Base-by-base conservation (phyloP, 192 early-diverging fungal species). In the Gaertneriomyces semiglobifer region DNA sequence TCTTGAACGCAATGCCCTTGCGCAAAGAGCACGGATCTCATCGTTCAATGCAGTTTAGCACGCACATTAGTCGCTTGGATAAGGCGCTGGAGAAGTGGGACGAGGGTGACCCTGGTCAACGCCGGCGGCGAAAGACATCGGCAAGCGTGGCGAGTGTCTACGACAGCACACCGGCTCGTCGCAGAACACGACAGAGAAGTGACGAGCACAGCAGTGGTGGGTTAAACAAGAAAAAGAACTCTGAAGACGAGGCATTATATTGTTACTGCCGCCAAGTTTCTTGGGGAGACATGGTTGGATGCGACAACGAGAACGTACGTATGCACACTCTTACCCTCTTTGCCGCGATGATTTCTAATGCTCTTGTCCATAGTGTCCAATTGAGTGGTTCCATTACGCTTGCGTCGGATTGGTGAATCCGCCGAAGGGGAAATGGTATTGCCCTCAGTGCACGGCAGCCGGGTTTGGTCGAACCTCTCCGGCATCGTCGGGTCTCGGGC, bases 381-480 rank as follows among this genome's bases (percentile, higher is more conserved):
- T 76, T 50, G 83, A 85, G 71, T 85, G 83, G 83, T 85, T 85
- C 63, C 83, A 85, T 63, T 73, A 79, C 61, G 75, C 73, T 8
- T 85, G 83, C 56, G 83, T 85, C 51, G 83, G 84, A 43, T 65
- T 85, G 11, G 61, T 66, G 14, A 75, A 62, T 38, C 79, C 79
- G 10, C 83, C 85, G n/a, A 77, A 75, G 38, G 83, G 85, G 1
- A 75, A 78, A 14, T 85, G 83, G 83, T 85, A 84, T 62, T 85
- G 83, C 60, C 63, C 78, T 8, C 59, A 76, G n/a, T 86, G 85
- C 59, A 53, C 82, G 48, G 65, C 65, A 44, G 20, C 52, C 10
- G 64, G 64, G 5, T 75, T 42, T 66, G 60, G 70, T 3, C 16
- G 55, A 39, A 39, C 55, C 39, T 14, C 39, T 57, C 55, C 33